These are phyloP conservation scores for Setaria italica DNA, from an alignment of 202 grass and related monocot genomes.

Conservation along the genomic window DNA sequence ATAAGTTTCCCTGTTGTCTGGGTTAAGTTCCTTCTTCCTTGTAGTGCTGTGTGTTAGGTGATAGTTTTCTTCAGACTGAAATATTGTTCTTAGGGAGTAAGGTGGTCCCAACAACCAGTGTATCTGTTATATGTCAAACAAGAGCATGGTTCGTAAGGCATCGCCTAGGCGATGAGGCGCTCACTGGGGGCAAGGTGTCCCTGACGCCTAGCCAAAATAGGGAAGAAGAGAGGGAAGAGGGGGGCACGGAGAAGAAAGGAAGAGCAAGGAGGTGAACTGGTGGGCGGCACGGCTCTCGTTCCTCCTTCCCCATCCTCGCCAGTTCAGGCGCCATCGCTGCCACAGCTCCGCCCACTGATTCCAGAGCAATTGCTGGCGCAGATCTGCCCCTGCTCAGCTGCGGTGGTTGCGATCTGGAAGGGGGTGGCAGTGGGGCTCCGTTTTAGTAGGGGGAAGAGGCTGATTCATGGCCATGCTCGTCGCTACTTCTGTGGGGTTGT, in stretches of 20 bases:
- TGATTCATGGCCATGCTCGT: background rate
- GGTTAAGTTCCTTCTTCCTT: background rate
- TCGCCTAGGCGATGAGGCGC: no score
- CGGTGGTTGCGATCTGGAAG: background rate
- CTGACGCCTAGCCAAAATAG: no score
- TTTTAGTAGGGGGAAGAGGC: background rate
- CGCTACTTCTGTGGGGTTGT: background rate
- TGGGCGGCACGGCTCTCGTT: background rate
- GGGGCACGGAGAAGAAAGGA: background rate
- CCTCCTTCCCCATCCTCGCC: background rate
- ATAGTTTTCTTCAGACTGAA: background rate
- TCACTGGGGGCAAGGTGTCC: no score
- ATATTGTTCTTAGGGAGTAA: slow-evolving; percentile 13
- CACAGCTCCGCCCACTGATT: background rate
- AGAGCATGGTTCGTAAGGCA: no score
- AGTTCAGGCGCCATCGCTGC: background rate
- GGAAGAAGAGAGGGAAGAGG: background rate
- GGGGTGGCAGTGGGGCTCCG: no score
- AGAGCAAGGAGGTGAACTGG: background rate
- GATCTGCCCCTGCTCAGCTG: background rate
- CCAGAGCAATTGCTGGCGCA: no score
- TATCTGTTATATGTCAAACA: background rate
- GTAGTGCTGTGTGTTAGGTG: background rate
- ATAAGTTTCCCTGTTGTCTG: background rate
- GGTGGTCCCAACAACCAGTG: background rate